phyloP scores from a whole-genome alignment of 495 filamentous ascomycete species.

The Aspergillus affinis region DNA sequence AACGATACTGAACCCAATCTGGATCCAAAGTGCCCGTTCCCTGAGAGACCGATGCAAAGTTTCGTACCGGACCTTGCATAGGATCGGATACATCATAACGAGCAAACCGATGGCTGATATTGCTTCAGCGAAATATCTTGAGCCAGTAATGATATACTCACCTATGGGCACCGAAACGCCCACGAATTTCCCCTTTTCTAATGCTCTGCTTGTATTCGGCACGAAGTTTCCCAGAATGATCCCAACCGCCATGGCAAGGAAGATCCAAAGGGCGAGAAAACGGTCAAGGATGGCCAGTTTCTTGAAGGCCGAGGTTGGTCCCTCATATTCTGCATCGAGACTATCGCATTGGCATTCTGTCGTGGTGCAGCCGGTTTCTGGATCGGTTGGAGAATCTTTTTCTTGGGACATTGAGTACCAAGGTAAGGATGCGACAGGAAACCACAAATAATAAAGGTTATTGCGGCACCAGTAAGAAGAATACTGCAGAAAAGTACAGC shows the following conservation, averaged over 20 bases:
- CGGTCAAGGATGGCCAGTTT: constrained; percentile 68
- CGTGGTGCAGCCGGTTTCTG: constrained; percentile 3
- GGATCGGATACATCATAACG: constrained; percentile 94
- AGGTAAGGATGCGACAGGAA: too few species aligned
- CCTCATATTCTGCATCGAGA: not conserved
- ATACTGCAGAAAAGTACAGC: not conserved
- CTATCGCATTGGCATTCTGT: not conserved
- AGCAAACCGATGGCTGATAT: constrained; percentile 70
- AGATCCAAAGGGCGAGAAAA: constrained; percentile 81
- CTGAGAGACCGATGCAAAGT: constrained; percentile 68
- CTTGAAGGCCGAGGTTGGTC: constrained; percentile 41
- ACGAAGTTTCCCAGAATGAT: constrained; percentile 82
- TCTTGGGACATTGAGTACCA: not conserved
- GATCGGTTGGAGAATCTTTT: constrained; percentile 1
- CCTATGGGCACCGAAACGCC: constrained; percentile 78
- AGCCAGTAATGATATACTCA: constrained; percentile 30
- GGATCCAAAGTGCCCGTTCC: constrained; percentile 67
- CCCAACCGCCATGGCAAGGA: constrained; percentile 79
- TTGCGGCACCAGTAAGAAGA: not conserved
- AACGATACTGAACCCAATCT: constrained; percentile 74
- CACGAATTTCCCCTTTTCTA: constrained; percentile 71
- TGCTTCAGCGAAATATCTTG: not conserved
- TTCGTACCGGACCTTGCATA: constrained; percentile 91
- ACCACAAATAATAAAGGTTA: not conserved
- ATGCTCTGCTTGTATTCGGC: constrained; percentile 53